Conservation (phyloP, 2,329 filamentous ascomycete species). For the Ascochyta fabae region DNA sequence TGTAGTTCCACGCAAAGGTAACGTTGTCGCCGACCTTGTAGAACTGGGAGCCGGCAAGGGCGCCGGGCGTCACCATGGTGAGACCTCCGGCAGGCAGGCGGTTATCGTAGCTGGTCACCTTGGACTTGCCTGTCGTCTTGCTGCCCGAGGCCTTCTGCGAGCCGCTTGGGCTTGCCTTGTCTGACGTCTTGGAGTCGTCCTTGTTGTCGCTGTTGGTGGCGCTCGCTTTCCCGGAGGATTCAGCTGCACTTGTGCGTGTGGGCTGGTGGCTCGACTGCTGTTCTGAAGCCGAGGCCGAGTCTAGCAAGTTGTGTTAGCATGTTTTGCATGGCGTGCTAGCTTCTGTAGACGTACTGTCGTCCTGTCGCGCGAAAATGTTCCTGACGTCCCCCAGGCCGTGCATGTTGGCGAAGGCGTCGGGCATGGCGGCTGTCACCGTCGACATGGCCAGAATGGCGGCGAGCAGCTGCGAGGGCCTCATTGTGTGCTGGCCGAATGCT, state of each 20-base stretch:
- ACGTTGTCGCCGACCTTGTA: constrained; percentile 69
- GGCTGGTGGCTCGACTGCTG: constrained; percentile 22
- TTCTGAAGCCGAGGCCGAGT: constrained; percentile 23
- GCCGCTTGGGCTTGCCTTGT: constrained; percentile 21
- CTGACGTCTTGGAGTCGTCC: constrained; percentile 24
- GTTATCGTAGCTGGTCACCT: constrained; percentile 55
- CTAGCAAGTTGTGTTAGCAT: constrained; percentile 8
- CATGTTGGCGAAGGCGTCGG: constrained; percentile 42
- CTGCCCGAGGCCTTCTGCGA: constrained; percentile 29
- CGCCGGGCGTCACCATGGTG: constrained; percentile 65
- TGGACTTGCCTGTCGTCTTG: constrained; percentile 27
- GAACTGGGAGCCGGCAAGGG: constrained; percentile 59
- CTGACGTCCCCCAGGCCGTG: constrained; percentile 37
- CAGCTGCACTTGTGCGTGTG: constrained; percentile 11
- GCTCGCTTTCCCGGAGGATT: constrained; percentile 7
- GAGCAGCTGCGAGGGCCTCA: constrained; percentile 50
- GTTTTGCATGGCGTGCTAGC: background rate
- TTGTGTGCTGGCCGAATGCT: constrained; percentile 21
- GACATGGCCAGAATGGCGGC: constrained; percentile 48
- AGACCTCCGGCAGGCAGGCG: constrained; percentile 65
- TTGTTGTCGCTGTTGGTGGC: constrained; percentile 23
- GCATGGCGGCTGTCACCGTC: constrained; percentile 43
- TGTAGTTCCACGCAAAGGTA: constrained; percentile 74
- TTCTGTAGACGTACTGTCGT: constrained; percentile 29
- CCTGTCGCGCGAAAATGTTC: constrained; percentile 41